Base-by-base conservation (phyloP, 73 alveolate genomes). In the Paramecium caudatum region DNA sequence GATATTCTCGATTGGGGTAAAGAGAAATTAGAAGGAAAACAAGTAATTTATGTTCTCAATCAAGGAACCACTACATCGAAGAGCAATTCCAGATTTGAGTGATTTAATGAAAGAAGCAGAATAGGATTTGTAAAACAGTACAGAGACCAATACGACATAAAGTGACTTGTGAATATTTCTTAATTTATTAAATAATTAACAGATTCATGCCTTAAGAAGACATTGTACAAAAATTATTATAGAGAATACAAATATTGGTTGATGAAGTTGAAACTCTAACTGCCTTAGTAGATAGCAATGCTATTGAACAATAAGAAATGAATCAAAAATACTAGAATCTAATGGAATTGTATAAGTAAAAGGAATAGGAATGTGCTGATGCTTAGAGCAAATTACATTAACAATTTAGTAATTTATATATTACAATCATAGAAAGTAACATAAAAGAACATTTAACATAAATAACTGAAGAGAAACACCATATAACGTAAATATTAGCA, bases 21-120 rank as follows among this genome's bases (percentile, higher is more conserved):
- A 41, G 43, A 19, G 21, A 41, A 74, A 21, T 34, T 74, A 47
- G 69, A 74, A 74, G 86, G 88, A 37, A 45, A 34, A n/a, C 34
- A 68, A n/a, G 84, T 68, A 68, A 68, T 10, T 68, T 1, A 68
- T 32, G n/a, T 17, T 33, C 25, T 68, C 4, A 68, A 68, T 15
- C 21, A 36, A 41, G 88, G 69, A 74, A 74, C 88, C 69, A 8
- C 21, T 74, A 7, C 88, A 74, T 45, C n/a, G 68, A 45, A 74
- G 68, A 41, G 69, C 69, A 39, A 41, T 74, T 3, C 69, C 69
- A 9, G 88, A 74, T 74, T 74, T 74, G 43, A 41, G 47, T 41
- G 68, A 74, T 17, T 27, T 74, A 17, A 17, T 74, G 5, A 74
- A 21, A 12, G 49, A 74, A 45, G 69, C 39, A 74, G 88, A 74